These are phyloP conservation scores for Pelargonium cotyledonis DNA, from an alignment of 441 rosid genomes.

Conservation along the genomic window DNA sequence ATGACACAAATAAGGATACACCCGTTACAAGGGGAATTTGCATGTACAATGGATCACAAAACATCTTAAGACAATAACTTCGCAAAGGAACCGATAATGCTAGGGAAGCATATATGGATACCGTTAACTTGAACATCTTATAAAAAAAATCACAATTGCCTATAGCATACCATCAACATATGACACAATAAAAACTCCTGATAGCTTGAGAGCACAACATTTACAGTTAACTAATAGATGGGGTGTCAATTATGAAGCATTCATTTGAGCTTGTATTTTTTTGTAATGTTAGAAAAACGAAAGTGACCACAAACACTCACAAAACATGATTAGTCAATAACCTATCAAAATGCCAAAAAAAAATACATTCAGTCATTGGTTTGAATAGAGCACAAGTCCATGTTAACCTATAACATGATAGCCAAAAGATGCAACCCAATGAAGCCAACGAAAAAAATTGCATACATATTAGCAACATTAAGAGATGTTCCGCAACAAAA, in stretches of 20 bases:
- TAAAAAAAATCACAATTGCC: neutral
- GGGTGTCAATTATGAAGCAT: too few species aligned
- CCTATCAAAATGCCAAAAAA: neutral
- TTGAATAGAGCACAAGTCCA: neutral
- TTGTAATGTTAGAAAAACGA: too few species aligned
- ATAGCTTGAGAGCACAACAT: neutral
- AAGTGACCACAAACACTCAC: neutral
- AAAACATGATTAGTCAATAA: too few species aligned
- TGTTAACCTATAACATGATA: too few species aligned
- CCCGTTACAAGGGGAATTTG: neutral
- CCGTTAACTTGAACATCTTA: neutral
- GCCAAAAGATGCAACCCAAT: too few species aligned
- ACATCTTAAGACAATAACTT: neutral
- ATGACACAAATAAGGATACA: neutral
- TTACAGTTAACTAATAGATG: too few species aligned
- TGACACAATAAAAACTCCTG: neutral
- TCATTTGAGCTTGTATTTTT: too few species aligned
- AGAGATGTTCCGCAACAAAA: too few species aligned
- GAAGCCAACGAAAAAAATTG: too few species aligned
- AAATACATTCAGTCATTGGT: neutral
- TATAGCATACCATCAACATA: neutral
- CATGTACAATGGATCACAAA: neutral
- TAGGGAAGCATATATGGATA: neutral
- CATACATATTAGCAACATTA: too few species aligned
- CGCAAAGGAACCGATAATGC: neutral